Conservation (phyloP, 257 asterid species). For the Handroanthus guayacan region DNA sequence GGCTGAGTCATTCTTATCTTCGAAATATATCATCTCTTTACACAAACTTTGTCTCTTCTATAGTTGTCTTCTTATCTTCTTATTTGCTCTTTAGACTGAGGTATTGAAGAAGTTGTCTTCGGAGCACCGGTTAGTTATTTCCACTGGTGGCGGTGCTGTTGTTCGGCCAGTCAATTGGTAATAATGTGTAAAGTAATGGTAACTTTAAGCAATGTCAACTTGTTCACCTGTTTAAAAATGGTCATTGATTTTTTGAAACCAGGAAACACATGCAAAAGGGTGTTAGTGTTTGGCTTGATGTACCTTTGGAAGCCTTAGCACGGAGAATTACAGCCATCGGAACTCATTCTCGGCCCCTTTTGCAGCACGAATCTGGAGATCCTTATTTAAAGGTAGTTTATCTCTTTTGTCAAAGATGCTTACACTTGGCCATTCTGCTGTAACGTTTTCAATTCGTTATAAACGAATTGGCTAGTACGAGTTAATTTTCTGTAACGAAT, state of each 20-base stretch:
- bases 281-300: slow-evolving; percentile 87
- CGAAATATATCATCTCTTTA: neutral
- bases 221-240: slow-evolving; percentile 25
- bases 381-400: slow-evolving; percentile 63
- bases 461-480: too few species aligned
- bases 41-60: slow-evolving; percentile 21
- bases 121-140: slow-evolving; percentile 76
- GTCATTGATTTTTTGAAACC: slow-evolving; percentile 24
- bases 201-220: slow-evolving; percentile 19
- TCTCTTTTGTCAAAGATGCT: neutral
- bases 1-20: neutral
- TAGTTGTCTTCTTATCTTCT: neutral
- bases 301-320: slow-evolving; percentile 91
- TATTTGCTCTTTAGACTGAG: slow-evolving; percentile 62
- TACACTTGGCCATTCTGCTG: neutral
- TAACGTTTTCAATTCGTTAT: neutral
- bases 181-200: slow-evolving; percentile 18
- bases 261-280: slow-evolving; percentile 95
- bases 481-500: neutral
- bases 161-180: slow-evolving; percentile 94
- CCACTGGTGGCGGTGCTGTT: slow-evolving; percentile 98
- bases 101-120: slow-evolving; percentile 67
- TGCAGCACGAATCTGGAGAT: slow-evolving; percentile 76
- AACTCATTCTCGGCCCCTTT: slow-evolving; percentile 81
- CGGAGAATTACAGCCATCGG: slow-evolving; percentile 77